Percentiles rank a stretch among this genome's conserved stretches.
Conservation (phyloP, 2,329 filamentous ascomycete genomes). For the Trichoderma atroviride region DNA sequence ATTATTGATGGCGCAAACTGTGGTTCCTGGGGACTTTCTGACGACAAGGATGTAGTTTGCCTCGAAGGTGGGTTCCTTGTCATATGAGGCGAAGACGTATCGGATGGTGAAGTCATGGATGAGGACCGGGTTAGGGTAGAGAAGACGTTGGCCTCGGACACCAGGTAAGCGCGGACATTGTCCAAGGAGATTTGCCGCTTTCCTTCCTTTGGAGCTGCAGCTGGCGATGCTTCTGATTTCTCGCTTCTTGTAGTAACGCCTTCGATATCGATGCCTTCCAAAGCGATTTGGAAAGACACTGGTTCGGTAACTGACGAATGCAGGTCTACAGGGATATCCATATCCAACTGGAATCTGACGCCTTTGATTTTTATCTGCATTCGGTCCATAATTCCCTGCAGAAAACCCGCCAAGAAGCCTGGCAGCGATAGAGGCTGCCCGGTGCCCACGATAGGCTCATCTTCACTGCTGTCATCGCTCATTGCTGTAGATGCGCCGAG, state of each 20-base stretch:
- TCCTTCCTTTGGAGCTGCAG: conserved; percentile 57
- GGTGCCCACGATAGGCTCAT: conserved; percentile 65
- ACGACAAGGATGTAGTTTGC: conserved; percentile 37
- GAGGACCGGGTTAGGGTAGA: conserved; percentile 61
- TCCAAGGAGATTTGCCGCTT: conserved; percentile 67
- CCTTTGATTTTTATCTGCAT: conserved; percentile 67
- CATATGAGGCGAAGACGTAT: conserved; percentile 56
- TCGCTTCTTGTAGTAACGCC: conserved; percentile 57
- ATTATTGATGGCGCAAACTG: conserved; percentile 25
- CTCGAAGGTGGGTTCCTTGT: conserved; percentile 42
- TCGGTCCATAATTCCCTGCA: conserved; percentile 74
- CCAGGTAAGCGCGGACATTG: conserved; percentile 64
- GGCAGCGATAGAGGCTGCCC: conserved; percentile 71
- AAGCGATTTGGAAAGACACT: conserved; percentile 65
- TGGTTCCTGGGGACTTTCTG: conserved; percentile 32
- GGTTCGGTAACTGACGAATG: conserved; percentile 52
- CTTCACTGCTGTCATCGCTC: conserved; percentile 65
- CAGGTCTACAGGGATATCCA: conserved; percentile 57
- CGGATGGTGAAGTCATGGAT: conserved; percentile 49
- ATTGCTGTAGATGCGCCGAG: conserved; percentile 62
- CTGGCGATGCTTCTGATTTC: conserved; percentile 40
- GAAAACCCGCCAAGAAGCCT: conserved; percentile 68
- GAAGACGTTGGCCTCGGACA: conserved; percentile 69
- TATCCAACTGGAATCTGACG: conserved; percentile 67
- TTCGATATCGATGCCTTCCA: conserved; percentile 68